Base-by-base conservation (phyloP, 768 basidiomycete genomes). In the Chalciporus sphaerocephalus region DNA sequence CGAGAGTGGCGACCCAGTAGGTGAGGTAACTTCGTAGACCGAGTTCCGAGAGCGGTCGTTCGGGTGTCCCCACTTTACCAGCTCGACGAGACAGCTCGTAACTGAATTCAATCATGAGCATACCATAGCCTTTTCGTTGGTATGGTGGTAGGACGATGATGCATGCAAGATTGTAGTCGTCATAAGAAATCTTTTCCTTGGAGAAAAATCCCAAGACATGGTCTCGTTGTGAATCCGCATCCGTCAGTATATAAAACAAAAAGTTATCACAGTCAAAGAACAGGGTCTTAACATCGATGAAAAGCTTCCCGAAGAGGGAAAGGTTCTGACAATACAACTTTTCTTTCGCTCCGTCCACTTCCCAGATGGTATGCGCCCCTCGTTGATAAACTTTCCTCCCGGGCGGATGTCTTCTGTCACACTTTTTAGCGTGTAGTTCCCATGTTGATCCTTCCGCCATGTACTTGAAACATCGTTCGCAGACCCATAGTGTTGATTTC, bases 311-410 rank as follows among this genome's bases (percentile, higher is more conserved):
- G 59, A 97, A 98, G 6, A 98, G 74, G 15, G 92, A 87, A 23
- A 99, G 71, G 59, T 95, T 95, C 65, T 98, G 95, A 64, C 94
- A 98, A 60, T 94, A 98, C 5, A 97, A 75, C 95, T 93, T 93
- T 47, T 87, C 81, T 46, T 76, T 74, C 0, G 85, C 82, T 2
- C 93, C 95, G 61, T 99, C 93, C 2, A 99, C 87, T 66, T 97
- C 93, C 88, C 92, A 97, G 33, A 99, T 94, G 1, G 79, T 83
- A 62, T 88, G 87, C 6, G 87, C 87, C 0, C 91, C 93, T 27
- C 86, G 75, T 51, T 93, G 84, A 60, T 97, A 99, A 6, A 98
- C 92, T 60, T 87, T 89, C 38, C 75, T 70, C 4, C 95, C 95
- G 1, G 95, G 95, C 1, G 95, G 95, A 57, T 81, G 78, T 36